phyloP scores from a whole-genome alignment of 441 rosid species.

The Croton setiger region DNA sequence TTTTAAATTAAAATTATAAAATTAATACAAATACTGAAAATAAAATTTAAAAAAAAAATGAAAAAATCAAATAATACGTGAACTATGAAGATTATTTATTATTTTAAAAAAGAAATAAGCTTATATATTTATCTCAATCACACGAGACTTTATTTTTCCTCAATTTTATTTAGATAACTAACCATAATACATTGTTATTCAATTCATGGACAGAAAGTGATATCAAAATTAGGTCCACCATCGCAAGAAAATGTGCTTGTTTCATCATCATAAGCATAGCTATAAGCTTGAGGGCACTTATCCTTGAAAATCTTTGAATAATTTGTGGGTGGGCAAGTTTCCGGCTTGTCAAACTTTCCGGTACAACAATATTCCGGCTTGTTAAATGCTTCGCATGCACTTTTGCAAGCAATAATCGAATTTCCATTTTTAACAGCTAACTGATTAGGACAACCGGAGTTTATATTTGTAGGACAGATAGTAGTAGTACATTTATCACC shows the following conservation, averaged over 20 bases:
- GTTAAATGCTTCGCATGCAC: background rate
- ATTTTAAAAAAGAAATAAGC: too few species aligned
- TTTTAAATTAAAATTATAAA: too few species aligned
- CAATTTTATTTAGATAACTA: too few species aligned
- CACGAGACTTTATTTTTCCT: too few species aligned
- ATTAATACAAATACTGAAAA: too few species aligned
- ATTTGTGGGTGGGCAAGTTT: background rate
- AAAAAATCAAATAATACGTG: too few species aligned
- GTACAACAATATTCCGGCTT: background rate
- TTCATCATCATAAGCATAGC: slow-evolving; percentile 1
- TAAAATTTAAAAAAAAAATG: too few species aligned
- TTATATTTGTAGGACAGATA: slow-evolving; percentile 20
- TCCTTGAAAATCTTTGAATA: background rate
- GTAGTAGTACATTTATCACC: slow-evolving; percentile 12
- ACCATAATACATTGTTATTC: background rate
- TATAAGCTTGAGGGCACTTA: slow-evolving; percentile 13
- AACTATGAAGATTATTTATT: too few species aligned
- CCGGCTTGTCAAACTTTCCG: background rate
- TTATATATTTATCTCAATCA: too few species aligned
- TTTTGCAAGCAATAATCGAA: background rate
- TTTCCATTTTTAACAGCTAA: slow-evolving; percentile 13
- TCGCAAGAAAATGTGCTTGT: slow-evolving; percentile 4
- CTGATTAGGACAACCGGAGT: slow-evolving; percentile 19
- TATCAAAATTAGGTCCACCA: background rate
- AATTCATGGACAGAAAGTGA: slow-evolving; percentile 10